Evolutionary conservation across 345 rosid genomes (phyloP).

Genomic region (Stellera chamaejasme): DNA sequence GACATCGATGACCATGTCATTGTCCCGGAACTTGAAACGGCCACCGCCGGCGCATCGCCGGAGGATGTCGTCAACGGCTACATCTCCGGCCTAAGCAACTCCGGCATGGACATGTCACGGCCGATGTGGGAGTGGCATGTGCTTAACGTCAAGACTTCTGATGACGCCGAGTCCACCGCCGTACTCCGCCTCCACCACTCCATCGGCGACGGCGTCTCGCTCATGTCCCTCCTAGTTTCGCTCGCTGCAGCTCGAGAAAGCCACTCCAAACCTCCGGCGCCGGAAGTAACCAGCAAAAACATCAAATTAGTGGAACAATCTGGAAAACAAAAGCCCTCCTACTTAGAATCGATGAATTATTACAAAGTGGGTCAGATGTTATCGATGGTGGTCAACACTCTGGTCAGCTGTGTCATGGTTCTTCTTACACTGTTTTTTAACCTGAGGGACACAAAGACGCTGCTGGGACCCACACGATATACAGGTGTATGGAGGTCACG

Average conservation of each 20-base stretch:
- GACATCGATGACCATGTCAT: conserved; percentile 27
- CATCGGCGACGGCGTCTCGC: conserved; percentile 29
- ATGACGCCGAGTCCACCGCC: conserved; percentile 20
- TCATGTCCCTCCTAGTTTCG: conserved; percentile 32
- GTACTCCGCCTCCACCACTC: conserved; percentile 36
- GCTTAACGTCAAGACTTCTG: conserved; percentile 22
- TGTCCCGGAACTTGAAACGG: conserved; percentile 2
- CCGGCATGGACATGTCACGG: conserved; percentile 16
- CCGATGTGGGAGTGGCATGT: conserved; percentile 42
- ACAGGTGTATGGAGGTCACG: conserved; percentile 12
- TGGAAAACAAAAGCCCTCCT: too few relatives aligned
- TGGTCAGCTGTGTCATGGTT: conserved; percentile 16
- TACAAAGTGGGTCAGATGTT: neutral
- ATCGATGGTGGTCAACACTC: conserved; percentile 16
- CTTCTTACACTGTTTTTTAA: conserved; percentile 13
- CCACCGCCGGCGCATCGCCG: neutral
- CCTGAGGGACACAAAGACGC: conserved; percentile 23
- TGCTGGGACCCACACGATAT: conserved; percentile 12
- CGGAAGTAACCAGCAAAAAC: too few relatives aligned
- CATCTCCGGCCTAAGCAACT: conserved; percentile 12
- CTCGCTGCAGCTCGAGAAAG: conserved; percentile 1
- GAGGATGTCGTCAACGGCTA: conserved; percentile 30
- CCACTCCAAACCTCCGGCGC: too few relatives aligned
- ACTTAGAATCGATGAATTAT: too few relatives aligned
- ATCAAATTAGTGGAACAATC: too few relatives aligned